Percentiles rank a stretch among this genome's conserved stretches.
These are phyloP conservation scores for Solanum commersonii DNA, from an alignment of 257 asterid species.

Conservation along the genomic window DNA sequence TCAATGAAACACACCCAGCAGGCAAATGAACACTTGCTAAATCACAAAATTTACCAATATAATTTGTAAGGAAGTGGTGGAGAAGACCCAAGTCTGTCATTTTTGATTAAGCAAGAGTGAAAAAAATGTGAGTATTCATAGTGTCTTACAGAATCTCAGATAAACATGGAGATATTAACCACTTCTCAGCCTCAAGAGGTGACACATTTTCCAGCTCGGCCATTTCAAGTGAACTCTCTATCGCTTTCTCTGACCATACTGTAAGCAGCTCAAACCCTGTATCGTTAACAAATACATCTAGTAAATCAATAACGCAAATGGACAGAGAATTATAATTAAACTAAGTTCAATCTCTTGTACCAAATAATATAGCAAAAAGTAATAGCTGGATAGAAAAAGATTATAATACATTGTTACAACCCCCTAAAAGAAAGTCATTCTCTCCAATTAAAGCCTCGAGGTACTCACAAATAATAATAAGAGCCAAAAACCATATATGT, in stretches of 20 bases:
- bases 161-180: conserved; percentile 65
- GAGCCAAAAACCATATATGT: not conserved
- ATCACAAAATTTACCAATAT: not conserved
- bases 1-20: not conserved
- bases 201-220: conserved; percentile 87
- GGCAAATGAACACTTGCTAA: not conserved
- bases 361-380: not conserved
- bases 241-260: conserved; percentile 59
- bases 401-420: not conserved
- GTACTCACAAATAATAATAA: not conserved
- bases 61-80: not conserved
- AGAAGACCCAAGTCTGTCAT: not conserved
- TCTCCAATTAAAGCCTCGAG: not conserved
- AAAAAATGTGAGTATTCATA: not conserved
- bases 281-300: not conserved
- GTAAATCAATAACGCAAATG: not conserved
- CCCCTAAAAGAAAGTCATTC: not conserved
- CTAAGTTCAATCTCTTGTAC: not conserved
- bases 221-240: conserved; percentile 79
- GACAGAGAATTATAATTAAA: not conserved
- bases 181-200: conserved; percentile 75
- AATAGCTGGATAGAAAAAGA: not conserved
- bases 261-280: conserved; percentile 71
- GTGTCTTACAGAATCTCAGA: conserved; percentile 52
- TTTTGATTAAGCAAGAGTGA: not conserved